Base-by-base conservation (phyloP, 768 basidiomycete genomes). In the Dacryopinax primogenitus region DNA sequence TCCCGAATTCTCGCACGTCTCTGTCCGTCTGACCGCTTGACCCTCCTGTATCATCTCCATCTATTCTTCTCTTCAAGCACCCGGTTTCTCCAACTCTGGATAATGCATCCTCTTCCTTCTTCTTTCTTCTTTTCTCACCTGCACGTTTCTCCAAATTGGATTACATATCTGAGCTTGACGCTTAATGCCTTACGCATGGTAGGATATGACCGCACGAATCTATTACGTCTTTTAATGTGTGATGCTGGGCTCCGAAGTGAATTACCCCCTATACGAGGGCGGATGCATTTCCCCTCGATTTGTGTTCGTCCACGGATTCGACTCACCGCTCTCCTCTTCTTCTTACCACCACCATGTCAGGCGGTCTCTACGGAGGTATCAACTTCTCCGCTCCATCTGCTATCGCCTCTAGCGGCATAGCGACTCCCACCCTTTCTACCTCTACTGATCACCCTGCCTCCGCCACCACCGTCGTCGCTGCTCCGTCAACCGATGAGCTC, bases 301-400 rank as follows among this genome's bases (percentile, higher is more conserved):
- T 44, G 26, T 9, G 26, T 30, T 28, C 51, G 51, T 3, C 51
- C 18, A 6, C 41, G 7, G 36, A n/a, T 21, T 30, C 23, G 51
- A 58, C 51, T 58, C 51, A 58, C 7, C 13, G 26, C 45, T 26
- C 23, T 47, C 51, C 51, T 58, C 51, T 7, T 30, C 21, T 30
- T 30, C 12, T 26, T 15, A 11, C 30, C 51, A 26, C 64, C 45
- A 65, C 39, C 12, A 68, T 68, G 67, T 41, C 67, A 18, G 90
- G 90, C 62, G 89, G 90, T 62, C 81, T 92, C 64, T 92, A 91
- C 70, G 89, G 90, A 51, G 90, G 90, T 71, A 88, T 91, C 69
- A 87, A 89, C 65, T 91, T 92, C 76, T 84, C 86, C 64, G 51
- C 51, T 13, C 51, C 51, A 2, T 26, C 51, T 9, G 51, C 51